Conservation (phyloP, 352 stramenopile genomes). For the Phytopythium vexans region DNA sequence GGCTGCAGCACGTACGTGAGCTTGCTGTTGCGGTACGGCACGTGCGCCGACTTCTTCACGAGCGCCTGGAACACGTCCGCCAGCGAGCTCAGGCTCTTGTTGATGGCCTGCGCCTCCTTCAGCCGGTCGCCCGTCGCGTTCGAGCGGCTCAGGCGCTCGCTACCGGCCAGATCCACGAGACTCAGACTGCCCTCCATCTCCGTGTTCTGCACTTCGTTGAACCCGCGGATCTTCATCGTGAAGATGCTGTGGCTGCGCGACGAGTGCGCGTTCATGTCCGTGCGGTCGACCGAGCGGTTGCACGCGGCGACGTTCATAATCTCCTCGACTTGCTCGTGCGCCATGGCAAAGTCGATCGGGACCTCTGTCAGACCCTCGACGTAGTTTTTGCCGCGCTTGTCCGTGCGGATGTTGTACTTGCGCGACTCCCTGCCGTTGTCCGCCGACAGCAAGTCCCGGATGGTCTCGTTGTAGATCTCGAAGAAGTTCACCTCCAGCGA, state of each 20-base stretch:
- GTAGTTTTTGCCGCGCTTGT: conserved; percentile 80
- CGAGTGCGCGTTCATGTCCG: conserved; percentile 98
- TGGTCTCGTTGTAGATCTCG: conserved; percentile 99
- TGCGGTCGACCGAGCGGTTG: conserved; percentile 95
- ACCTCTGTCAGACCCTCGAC: conserved; percentile 86
- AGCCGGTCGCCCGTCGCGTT: conserved; percentile 89
- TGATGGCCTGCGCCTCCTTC: conserved; percentile 98
- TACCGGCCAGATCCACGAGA: conserved; percentile 93
- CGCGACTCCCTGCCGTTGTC: conserved; percentile 32
- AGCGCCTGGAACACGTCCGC: conserved; percentile 99
- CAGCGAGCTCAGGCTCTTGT: conserved; percentile 98
- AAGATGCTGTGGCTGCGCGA: conserved; percentile 98
- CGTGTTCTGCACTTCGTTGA: conserved; percentile 88
- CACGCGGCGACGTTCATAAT: conserved; percentile 88
- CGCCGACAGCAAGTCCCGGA: conserved; percentile 94
- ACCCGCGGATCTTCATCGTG: conserved; percentile 89
- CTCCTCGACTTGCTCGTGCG: conserved; percentile 83
- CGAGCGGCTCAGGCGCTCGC: conserved; percentile 95
- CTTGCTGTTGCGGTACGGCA: conserved; percentile 99
- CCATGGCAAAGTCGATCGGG: conserved; percentile 75
- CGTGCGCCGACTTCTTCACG: conserved; percentile 93
- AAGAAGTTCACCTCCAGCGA: conserved; percentile 97
- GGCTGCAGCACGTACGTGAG: conserved; percentile 99
- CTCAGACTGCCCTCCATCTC: conserved; percentile 93
- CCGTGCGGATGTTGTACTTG: conserved; percentile 83